Evolutionary conservation across 2,329 filamentous ascomycete species (phyloP).

Genomic region (Fusarium poae): DNA sequence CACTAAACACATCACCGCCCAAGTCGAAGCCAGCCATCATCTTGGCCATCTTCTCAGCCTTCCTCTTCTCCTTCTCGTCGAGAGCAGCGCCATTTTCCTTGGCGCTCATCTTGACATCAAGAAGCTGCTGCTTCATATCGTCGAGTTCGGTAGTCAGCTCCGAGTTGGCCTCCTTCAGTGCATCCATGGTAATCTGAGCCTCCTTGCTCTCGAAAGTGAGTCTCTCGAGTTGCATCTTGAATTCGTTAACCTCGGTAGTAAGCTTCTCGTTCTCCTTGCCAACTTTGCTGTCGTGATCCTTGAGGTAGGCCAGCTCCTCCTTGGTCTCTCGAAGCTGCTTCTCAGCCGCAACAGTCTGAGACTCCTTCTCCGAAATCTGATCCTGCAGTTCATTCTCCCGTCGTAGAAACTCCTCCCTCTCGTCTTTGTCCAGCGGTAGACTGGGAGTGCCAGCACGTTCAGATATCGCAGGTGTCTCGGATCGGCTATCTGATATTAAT

Average conservation of each 20-base stretch:
- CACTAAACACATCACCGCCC: slow-evolving; percentile 90
- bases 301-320: slow-evolving; percentile 86
- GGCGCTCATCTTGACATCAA: slow-evolving; percentile 96
- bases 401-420: slow-evolving; percentile 93
- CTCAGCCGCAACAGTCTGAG: slow-evolving; percentile 81
- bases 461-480: slow-evolving; percentile 74
- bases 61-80: slow-evolving; percentile 98
- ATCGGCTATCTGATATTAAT: slow-evolving; percentile 67
- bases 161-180: slow-evolving; percentile 92
- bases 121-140: slow-evolving; percentile 93
- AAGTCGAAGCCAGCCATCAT: slow-evolving; percentile 99
- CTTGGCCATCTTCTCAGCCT: slow-evolving; percentile 99
- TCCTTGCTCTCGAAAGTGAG: slow-evolving; percentile 97
- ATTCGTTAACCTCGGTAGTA: slow-evolving; percentile 86
- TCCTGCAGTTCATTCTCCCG: slow-evolving; percentile 98
- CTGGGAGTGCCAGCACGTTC: slow-evolving; percentile 90
- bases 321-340: slow-evolving; percentile 84
- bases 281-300: slow-evolving; percentile 85
- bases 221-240: slow-evolving; percentile 97
- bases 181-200: slow-evolving; percentile 96
- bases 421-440: slow-evolving; percentile 91
- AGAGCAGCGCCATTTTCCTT: slow-evolving; percentile 91
- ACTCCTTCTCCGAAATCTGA: slow-evolving; percentile 93
- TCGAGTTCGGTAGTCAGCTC: slow-evolving; percentile 94
- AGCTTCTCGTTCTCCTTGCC: slow-evolving; percentile 93